Percentiles rank a stretch among this genome's conserved stretches.
phyloP scores from a whole-genome alignment of 2,329 filamentous ascomycete genomes.

The Stachybotrys elegans region DNA sequence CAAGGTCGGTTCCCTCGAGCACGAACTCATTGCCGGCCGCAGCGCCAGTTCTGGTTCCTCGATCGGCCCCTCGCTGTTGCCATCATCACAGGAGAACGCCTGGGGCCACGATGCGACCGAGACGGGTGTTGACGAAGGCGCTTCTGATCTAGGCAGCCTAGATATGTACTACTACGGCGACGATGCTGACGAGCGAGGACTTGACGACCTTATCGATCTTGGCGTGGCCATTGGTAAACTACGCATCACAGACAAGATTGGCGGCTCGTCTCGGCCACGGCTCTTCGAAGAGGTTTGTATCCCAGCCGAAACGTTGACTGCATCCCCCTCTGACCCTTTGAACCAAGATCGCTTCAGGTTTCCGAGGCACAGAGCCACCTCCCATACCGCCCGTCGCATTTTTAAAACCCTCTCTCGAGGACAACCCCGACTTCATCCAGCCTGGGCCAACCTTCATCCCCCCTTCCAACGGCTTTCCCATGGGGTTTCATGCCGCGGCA shows the following conservation, averaged over 20 bases:
- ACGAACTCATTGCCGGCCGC: constrained; percentile 56
- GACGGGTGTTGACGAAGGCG: constrained; percentile 55
- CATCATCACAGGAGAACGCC: constrained; percentile 25
- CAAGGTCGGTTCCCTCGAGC: constrained; percentile 67
- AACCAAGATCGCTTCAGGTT: no score
- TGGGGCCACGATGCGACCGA: constrained; percentile 46
- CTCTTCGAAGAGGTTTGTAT: constrained; percentile 66
- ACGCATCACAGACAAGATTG: constrained; percentile 69
- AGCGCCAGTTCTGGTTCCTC: no score
- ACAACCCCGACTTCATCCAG: constrained; percentile 56
- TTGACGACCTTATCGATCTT: constrained; percentile 63
- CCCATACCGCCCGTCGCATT: no score
- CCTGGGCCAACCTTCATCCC: constrained; percentile 63
- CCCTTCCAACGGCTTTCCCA: constrained; percentile 63
- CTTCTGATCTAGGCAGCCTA: constrained; percentile 55
- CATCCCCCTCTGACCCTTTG: no score
- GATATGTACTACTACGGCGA: constrained; percentile 69
- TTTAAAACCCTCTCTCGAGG: no score
- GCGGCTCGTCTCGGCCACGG: constrained; percentile 65
- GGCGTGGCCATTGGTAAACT: constrained; percentile 68
- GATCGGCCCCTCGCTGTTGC: no score
- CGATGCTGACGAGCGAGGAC: constrained; percentile 39
- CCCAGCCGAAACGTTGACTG: no score
- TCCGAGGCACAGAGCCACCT: no score
- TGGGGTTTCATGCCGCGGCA: constrained; percentile 45